phyloP scores from a whole-genome alignment of 1,284 basidiomycete species.

The Papiliotrema flavescens region DNA sequence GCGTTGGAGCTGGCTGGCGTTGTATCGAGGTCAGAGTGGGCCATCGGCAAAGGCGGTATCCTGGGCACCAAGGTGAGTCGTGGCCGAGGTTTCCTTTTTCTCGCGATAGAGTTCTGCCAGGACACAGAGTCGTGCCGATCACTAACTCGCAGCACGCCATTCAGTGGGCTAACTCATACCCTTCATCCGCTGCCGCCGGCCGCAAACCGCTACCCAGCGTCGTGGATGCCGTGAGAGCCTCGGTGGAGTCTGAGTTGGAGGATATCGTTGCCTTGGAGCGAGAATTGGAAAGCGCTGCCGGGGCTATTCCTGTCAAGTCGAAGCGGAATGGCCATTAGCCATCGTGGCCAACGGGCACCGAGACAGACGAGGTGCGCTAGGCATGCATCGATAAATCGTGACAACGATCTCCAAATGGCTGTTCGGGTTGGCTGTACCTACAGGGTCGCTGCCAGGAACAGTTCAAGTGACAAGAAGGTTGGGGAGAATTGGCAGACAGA shows the following conservation, averaged over 20 bases:
- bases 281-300: constrained; percentile 14
- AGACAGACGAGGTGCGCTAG: too few species aligned
- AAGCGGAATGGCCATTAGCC: too few species aligned
- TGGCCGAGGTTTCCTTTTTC: too few species aligned
- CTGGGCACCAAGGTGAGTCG: constrained; percentile 36
- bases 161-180: constrained; percentile 15
- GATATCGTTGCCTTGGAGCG: constrained; percentile 24
- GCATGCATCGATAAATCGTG: too few species aligned
- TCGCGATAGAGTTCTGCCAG: too few species aligned
- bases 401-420: too few species aligned
- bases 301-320: too few species aligned
- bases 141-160: constrained; percentile 15
- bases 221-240: constrained; percentile 13
- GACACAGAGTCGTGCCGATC: background rate
- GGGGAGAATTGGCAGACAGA: too few species aligned
- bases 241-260: constrained; percentile 13
- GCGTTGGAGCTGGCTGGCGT: constrained; percentile 26
- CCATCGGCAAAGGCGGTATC: constrained; percentile 32
- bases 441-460: too few species aligned
- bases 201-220: constrained; percentile 22
- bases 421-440: too few species aligned
- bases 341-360: too few species aligned
- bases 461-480: too few species aligned
- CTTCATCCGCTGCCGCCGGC: constrained; percentile 12
- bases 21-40: constrained; percentile 34